Evolutionary conservation across 2,329 filamentous ascomycete genomes (phyloP).

Genomic region (Teratosphaeria destructans): DNA sequence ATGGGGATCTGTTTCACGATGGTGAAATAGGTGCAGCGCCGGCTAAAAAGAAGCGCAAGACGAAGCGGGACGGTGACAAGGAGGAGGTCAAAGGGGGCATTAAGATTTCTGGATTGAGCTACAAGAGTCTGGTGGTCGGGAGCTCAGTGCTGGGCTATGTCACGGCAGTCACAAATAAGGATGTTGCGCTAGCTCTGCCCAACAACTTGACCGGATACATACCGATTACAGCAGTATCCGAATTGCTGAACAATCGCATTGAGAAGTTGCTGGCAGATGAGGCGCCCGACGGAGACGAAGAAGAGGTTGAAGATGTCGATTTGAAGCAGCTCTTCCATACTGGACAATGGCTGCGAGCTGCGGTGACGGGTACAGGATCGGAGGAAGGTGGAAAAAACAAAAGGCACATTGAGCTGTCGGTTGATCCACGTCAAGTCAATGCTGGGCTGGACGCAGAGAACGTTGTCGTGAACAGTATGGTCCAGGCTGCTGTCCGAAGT

Average conservation of each 20-base stretch:
- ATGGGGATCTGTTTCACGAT: slow-evolving; percentile 34
- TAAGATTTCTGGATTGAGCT: slow-evolving; percentile 72
- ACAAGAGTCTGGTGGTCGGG: slow-evolving; percentile 69
- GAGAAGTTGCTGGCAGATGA: slow-evolving; percentile 55
- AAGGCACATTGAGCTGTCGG: slow-evolving; percentile 75
- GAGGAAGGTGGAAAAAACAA: slow-evolving; percentile 54
- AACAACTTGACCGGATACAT: slow-evolving; percentile 90
- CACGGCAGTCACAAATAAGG: slow-evolving; percentile 65
- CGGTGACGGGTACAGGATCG: slow-evolving; percentile 68
- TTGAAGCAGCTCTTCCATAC: slow-evolving; percentile 64
- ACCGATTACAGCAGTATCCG: slow-evolving; percentile 83
- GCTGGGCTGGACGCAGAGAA: slow-evolving; percentile 61
- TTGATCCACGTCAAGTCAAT: slow-evolving; percentile 72
- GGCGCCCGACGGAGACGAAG: slow-evolving; percentile 44
- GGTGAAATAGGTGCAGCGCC: slow-evolving; percentile 25
- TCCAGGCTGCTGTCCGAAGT: slow-evolving; percentile 81
- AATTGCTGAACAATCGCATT: slow-evolving; percentile 63
- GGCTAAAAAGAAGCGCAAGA: slow-evolving; percentile 44
- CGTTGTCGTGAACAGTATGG: slow-evolving; percentile 61
- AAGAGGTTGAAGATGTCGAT: slow-evolving; percentile 52
- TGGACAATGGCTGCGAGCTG: slow-evolving; percentile 81
- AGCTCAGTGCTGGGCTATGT: slow-evolving; percentile 83
- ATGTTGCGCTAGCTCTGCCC: slow-evolving; percentile 72
- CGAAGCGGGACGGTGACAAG: slow-evolving; percentile 36
- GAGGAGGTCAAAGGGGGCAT: slow-evolving; percentile 35